Evolutionary conservation across 768 basidiomycete species (phyloP).

Genomic region (Gloeopeniophorella convolvens): DNA sequence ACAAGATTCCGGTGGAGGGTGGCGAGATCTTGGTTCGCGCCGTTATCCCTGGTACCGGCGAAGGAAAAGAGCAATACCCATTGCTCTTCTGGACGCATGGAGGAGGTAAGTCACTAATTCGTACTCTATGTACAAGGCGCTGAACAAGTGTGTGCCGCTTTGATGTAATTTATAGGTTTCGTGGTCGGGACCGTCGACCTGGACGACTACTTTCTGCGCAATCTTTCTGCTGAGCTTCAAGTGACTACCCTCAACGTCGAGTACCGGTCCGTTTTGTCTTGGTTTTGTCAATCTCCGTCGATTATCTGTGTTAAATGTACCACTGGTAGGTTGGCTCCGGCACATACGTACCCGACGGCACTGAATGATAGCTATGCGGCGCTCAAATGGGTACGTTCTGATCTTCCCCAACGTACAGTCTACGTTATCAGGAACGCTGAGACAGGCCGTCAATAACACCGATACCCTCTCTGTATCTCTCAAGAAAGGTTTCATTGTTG

Average conservation of each 20-base stretch:
- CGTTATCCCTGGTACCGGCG: not conserved
- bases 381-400: slow-evolving; percentile 22
- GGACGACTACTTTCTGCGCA: slow-evolving; percentile 18
- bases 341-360: slow-evolving; percentile 20
- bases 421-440: not conserved
- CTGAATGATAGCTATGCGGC: slow-evolving; percentile 23
- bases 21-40: not conserved
- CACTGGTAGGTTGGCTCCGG: slow-evolving; percentile 14
- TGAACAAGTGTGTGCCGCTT: not conserved
- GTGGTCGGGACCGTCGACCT: slow-evolving; percentile 17
- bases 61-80: not conserved
- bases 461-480: slow-evolving; percentile 13
- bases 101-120: slow-evolving; percentile 1
- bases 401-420: too few species aligned
- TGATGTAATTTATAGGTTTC: not conserved
- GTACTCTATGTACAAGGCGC: not conserved
- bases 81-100: slow-evolving; percentile 1
- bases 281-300: not conserved
- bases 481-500: slow-evolving; percentile 24
- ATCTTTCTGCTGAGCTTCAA: slow-evolving; percentile 11
- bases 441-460: slow-evolving; percentile 8
- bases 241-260: slow-evolving; percentile 16
- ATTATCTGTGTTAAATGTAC: not conserved
- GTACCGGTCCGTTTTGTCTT: slow-evolving; percentile 12
- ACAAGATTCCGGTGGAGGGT: slow-evolving; percentile 4